phyloP scores from a whole-genome alignment of 805 yeast species.

The Kodamaea jinghongensis region DNA sequence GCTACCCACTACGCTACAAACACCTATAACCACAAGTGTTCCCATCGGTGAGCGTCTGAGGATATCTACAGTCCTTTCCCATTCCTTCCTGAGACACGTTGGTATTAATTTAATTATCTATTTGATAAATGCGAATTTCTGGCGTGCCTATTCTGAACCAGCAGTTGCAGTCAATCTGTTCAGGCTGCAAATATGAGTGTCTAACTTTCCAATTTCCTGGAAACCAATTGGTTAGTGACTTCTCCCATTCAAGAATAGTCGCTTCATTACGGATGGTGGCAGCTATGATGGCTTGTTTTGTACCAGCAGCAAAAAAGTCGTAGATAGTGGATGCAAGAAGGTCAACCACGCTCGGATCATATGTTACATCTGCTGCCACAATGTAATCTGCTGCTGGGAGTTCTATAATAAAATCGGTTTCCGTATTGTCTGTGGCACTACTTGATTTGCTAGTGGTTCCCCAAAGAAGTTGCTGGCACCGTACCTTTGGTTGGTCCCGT shows the following conservation, averaged over 20 bases:
- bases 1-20: background rate
- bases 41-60: too few species aligned
- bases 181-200: slow-evolving; percentile 13
- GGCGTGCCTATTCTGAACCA: slow-evolving; percentile 27
- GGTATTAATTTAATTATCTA: slow-evolving; percentile 6
- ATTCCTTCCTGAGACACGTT: too few species aligned
- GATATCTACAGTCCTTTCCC: too few species aligned
- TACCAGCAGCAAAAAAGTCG: slow-evolving; percentile 29
- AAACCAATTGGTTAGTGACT: slow-evolving; percentile 19
- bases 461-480: slow-evolving; percentile 47
- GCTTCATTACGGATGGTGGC: slow-evolving; percentile 68
- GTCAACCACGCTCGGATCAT: slow-evolving; percentile 62
- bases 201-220: slow-evolving; percentile 17
- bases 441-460: slow-evolving; percentile 52
- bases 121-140: slow-evolving; percentile 25
- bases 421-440: slow-evolving; percentile 6
- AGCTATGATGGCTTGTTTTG: slow-evolving; percentile 48
- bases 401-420: slow-evolving; percentile 36
- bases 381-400: slow-evolving; percentile 43
- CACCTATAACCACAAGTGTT: too few species aligned
- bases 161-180: slow-evolving; percentile 12
- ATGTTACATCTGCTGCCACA: slow-evolving; percentile 87
- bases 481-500: slow-evolving; percentile 9
- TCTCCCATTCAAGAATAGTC: slow-evolving; percentile 36
- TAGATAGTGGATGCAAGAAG: slow-evolving; percentile 49